These are phyloP conservation scores for Zymoseptoria crescenta DNA, from an alignment of 2,329 filamentous ascomycete genomes.

Conservation along the genomic window DNA sequence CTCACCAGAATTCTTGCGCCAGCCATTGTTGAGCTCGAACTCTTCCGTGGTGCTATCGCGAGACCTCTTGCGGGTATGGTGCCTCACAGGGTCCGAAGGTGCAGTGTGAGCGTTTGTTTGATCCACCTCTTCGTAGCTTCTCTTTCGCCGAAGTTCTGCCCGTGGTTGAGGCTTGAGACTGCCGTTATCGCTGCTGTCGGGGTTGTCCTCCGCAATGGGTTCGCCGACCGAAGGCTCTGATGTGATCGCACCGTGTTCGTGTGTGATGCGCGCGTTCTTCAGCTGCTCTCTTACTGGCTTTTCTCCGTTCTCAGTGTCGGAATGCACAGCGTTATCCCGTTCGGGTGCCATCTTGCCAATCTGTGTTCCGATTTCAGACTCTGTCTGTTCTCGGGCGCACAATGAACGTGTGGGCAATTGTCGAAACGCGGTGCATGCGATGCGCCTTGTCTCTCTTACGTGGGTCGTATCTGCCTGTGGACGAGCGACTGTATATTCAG, in stretches of 20 bases:
- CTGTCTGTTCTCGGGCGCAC: background rate
- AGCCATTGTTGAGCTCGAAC: constrained; percentile 25
- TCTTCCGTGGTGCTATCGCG: constrained; percentile 36
- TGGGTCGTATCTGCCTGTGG: too few species aligned
- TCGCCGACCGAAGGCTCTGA: background rate
- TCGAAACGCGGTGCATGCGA: background rate
- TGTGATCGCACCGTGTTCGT: background rate
- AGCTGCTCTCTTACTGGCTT: constrained; percentile 54
- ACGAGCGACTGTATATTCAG: background rate
- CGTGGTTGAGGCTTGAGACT: background rate
- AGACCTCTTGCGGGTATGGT: constrained; percentile 41
- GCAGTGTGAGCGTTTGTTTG: constrained; percentile 29
- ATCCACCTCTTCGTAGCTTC: constrained; percentile 40
- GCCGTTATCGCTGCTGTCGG: constrained; percentile 8
- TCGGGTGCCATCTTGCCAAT: constrained; percentile 19
- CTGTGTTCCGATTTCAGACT: background rate
- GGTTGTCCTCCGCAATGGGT: constrained; percentile 19
- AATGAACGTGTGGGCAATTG: background rate
- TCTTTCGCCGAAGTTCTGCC: constrained; percentile 34
- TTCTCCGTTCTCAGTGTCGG: constrained; percentile 44
- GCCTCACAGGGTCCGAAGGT: constrained; percentile 29
- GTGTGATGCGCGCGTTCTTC: constrained; percentile 52
- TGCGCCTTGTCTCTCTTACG: background rate
- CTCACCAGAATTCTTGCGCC: constrained; percentile 29
- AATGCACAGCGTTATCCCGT: constrained; percentile 16